These are phyloP conservation scores for Diospyros kaki DNA, from an alignment of 148 eudicot genomes.

Conservation along the genomic window DNA sequence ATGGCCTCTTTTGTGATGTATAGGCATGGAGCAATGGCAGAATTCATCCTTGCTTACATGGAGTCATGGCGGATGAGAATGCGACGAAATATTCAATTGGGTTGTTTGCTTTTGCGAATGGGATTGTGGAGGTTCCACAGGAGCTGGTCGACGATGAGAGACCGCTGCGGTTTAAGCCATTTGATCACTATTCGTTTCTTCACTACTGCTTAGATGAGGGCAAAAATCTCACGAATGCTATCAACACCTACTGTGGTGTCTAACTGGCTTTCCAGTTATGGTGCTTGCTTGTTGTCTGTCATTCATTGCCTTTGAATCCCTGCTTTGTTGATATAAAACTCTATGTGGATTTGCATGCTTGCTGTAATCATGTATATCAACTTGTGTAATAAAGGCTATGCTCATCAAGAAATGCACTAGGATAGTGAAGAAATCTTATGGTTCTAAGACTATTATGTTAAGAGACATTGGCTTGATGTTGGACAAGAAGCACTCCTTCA, in stretches of 20 bases:
- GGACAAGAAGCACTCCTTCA: too few relatives aligned
- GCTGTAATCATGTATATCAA: too few relatives aligned
- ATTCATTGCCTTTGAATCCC: too few relatives aligned
- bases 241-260: constrained; percentile 24
- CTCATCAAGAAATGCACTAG: too few relatives aligned
- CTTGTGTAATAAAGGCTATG: too few relatives aligned
- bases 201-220: constrained; percentile 36
- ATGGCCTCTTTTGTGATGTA: background rate
- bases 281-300: background rate
- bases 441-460: too few relatives aligned
- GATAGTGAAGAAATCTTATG: too few relatives aligned
- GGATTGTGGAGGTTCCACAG: constrained; percentile 31
- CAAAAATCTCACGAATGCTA: constrained; percentile 6
- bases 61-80: constrained; percentile 45
- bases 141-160: constrained; percentile 52
- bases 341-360: too few relatives aligned
- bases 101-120: constrained; percentile 34
- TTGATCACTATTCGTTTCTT: constrained; percentile 39
- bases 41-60: constrained; percentile 48
- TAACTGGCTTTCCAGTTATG: background rate
- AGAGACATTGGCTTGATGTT: too few relatives aligned
- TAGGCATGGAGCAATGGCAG: constrained; percentile 82
- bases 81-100: constrained; percentile 51
- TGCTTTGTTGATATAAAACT: too few relatives aligned
- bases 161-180: constrained; percentile 48